These are phyloP conservation scores for Flaveria sonorensis DNA, from an alignment of 129 eudicot genomes.

Conservation along the genomic window DNA sequence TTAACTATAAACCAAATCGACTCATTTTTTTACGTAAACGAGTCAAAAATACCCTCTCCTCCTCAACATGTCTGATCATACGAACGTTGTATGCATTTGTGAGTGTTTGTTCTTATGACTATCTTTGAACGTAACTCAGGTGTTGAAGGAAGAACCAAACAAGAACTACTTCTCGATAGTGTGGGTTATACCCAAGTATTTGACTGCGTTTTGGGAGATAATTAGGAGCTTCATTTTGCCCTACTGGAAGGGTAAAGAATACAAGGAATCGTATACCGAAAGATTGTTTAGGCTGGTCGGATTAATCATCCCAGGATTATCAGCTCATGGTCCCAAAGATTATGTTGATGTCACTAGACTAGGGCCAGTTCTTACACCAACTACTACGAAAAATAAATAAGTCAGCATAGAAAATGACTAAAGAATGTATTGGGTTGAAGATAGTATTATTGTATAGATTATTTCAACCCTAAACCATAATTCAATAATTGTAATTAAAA, in stretches of 20 bases:
- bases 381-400: not conserved
- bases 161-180: conserved; percentile 75
- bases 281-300: conserved; percentile 52
- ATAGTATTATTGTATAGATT: not conserved
- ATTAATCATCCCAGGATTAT: conserved; percentile 57
- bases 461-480: not conserved
- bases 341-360: conserved; percentile 60
- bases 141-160: conserved; percentile 70
- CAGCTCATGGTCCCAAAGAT: conserved; percentile 65
- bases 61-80: not conserved
- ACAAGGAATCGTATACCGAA: conserved; percentile 55
- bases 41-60: not conserved
- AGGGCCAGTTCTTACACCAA: conserved; percentile 37
- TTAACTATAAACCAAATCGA: not conserved
- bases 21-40: not conserved
- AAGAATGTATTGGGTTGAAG: not conserved
- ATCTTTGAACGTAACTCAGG: conserved; percentile 31
- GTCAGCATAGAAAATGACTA: not conserved
- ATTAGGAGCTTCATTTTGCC: conserved; percentile 67
- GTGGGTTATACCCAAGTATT: conserved; percentile 55
- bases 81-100: not conserved
- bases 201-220: conserved; percentile 67
- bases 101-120: not conserved
- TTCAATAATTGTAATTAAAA: not conserved
- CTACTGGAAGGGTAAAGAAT: conserved; percentile 44